Evolutionary conservation across 2,329 filamentous ascomycete genomes (phyloP).

Genomic region (Talaromyces sp.): DNA sequence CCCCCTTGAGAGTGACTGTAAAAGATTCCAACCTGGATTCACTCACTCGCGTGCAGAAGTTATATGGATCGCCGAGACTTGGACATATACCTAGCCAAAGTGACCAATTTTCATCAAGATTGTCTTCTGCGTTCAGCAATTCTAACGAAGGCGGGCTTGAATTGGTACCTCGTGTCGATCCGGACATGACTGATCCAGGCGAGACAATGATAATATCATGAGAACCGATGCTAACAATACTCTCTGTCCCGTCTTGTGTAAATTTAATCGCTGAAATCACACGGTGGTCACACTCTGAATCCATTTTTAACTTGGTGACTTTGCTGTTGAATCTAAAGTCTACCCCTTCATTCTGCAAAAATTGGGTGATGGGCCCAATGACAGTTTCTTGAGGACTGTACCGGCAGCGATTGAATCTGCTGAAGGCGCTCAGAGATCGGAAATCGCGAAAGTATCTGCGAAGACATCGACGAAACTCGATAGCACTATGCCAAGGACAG

Average conservation of each 20-base stretch:
- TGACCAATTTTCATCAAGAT: neutral
- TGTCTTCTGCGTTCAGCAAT: neutral
- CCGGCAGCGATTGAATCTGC: neutral
- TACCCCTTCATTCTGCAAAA: neutral
- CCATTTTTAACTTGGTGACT: neutral
- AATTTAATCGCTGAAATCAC: neutral
- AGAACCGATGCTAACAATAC: neutral
- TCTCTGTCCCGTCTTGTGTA: too few relatives aligned
- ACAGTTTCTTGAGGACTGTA: neutral
- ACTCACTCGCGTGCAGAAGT: conserved; percentile 32
- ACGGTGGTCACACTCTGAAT: neutral
- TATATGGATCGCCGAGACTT: conserved; percentile 35
- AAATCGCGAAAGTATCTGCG: conserved; percentile 19
- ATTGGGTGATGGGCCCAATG: neutral
- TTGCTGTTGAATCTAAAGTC: neutral
- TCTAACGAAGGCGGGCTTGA: neutral
- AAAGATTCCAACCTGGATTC: conserved; percentile 38
- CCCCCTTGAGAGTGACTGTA: conserved; percentile 32
- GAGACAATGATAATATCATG: neutral
- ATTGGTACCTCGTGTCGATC: neutral
- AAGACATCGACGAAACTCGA: conserved; percentile 19
- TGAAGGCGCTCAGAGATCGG: conserved; percentile 16
- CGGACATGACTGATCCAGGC: neutral
- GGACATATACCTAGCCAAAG: conserved; percentile 2
- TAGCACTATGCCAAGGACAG: conserved; percentile 18